Base-by-base conservation (phyloP, 495 filamentous ascomycete species). In the Achaetomiella virescens region DNA sequence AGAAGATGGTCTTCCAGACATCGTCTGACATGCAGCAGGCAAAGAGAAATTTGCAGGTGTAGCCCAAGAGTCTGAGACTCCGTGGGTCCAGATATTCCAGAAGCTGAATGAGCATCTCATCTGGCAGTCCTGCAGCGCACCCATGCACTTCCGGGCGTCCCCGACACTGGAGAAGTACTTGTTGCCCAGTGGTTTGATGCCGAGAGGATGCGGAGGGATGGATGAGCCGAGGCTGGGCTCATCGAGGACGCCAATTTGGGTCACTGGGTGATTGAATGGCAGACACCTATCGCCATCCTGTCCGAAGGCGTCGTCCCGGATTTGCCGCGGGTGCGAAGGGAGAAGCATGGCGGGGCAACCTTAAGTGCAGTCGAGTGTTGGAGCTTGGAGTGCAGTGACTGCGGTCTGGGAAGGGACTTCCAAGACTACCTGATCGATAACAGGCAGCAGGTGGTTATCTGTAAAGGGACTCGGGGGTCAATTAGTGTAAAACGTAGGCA, bases 141-240 rank as follows among this genome's bases (percentile, higher is more conserved):
- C 92, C 45, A 83, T 75, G 36, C 69, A 76, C 29, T 73, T 64
- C 40, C 89, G 86, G 20, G 91, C 79, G 70, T 88, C 88, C 29
- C 70, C 75, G 10, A 71, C 73, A 44, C 84, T 79, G 41, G 81
- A 75, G 15, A 78, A 65, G 46, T 90, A 87, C 54, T 85, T 84
- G 78, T 98, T 98, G 48, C 93, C 93, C 63, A 83, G 80, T 0
- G 93, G 93, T 63, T 90, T 95, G 60, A 97, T 80, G 40, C 86
- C 84, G 29, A 96, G 73, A 20, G 92, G 92, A 75, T 98, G 93
- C 40, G 76, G 75, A 15, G 88, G 87, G 48, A 96, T 85, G 57
- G 64, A 72, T 44, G 69, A 61, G 40, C 51, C 63, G 46, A 51
- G 15, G 36, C 20, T 47, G 17, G 36, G 10, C 12, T 42, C 37